phyloP scores from a whole-genome alignment of 331 rosid genomes.

The Prunus yedoensis region DNA sequence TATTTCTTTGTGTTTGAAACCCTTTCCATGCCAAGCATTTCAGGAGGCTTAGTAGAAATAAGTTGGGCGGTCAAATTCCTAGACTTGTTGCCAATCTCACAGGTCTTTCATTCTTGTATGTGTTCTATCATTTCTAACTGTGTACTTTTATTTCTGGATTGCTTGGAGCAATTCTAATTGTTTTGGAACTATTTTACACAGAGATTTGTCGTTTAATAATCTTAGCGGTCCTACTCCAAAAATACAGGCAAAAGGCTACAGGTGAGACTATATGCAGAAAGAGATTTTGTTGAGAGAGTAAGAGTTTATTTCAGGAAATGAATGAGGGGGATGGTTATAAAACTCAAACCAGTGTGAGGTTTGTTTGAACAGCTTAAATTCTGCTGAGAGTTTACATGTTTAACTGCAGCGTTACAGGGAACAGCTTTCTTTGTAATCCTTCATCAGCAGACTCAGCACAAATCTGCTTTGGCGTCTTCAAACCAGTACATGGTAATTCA shows the following conservation, averaged over 20 bases:
- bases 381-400: conserved; percentile 24
- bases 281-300: neutral
- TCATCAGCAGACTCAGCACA: conserved; percentile 45
- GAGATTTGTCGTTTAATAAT: conserved; percentile 93
- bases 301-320: neutral
- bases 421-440: conserved; percentile 68
- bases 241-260: conserved; percentile 83
- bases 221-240: conserved; percentile 92
- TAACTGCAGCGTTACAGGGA: conserved; percentile 70
- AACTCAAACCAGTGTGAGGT: neutral
- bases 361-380: neutral
- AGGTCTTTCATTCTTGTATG: conserved; percentile 83
- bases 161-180: conserved; percentile 10
- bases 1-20: conserved; percentile 42
- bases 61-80: conserved; percentile 80
- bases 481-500: conserved; percentile 66
- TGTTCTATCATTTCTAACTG: conserved; percentile 10
- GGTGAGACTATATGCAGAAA: conserved; percentile 50
- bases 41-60: conserved; percentile 92
- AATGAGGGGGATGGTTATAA: neutral
- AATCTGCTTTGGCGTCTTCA: conserved; percentile 48
- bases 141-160: conserved; percentile 15
- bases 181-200: conserved; percentile 23
- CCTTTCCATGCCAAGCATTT: conserved; percentile 58
- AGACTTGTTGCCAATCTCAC: conserved; percentile 75